Percentiles rank a stretch among this genome's conserved stretches.
These are phyloP conservation scores for Penicillium sp. DNA, from an alignment of 2,329 filamentous ascomycete species.

Conservation along the genomic window DNA sequence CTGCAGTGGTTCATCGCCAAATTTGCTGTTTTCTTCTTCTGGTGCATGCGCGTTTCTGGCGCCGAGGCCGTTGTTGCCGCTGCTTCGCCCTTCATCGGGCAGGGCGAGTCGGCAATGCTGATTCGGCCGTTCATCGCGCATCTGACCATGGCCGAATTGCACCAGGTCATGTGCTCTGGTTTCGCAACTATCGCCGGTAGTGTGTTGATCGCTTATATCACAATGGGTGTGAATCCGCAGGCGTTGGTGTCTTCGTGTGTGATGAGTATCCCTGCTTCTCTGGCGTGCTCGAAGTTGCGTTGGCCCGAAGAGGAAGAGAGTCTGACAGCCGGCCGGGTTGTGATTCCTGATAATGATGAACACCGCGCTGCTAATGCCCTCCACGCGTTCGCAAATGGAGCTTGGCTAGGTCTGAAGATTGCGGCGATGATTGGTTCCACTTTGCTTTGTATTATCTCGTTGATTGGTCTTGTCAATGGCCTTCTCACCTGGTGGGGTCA, in stretches of 20 bases:
- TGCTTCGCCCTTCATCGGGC: slow-evolving; percentile 90
- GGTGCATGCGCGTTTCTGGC: slow-evolving; percentile 81
- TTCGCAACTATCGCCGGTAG: slow-evolving; percentile 91
- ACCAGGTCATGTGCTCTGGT: slow-evolving; percentile 90
- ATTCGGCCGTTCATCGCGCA: slow-evolving; percentile 84
- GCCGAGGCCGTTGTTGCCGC: slow-evolving; percentile 93
- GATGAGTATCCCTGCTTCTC: slow-evolving; percentile 91
- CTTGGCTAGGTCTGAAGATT: slow-evolving; percentile 85
- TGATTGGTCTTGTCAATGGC: slow-evolving; percentile 74
- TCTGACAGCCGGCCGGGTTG: slow-evolving; percentile 77
- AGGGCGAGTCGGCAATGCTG: slow-evolving; percentile 91
- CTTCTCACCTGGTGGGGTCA: slow-evolving; percentile 81
- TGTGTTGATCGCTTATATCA: slow-evolving; percentile 83
- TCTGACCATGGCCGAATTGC: slow-evolving; percentile 83
- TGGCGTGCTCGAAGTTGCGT: slow-evolving; percentile 86
- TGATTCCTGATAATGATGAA: slow-evolving; percentile 78
- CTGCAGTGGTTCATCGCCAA: slow-evolving; percentile 90
- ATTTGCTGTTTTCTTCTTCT: slow-evolving; percentile 90
- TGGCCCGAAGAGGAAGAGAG: slow-evolving; percentile 88
- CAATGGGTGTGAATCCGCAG: slow-evolving; percentile 79
- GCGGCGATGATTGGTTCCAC: slow-evolving; percentile 79
- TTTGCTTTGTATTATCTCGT: slow-evolving; percentile 80
- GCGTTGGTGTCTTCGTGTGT: slow-evolving; percentile 89
- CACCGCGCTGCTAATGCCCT: slow-evolving; percentile 73
- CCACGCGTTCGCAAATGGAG: slow-evolving; percentile 82